Evolutionary conservation across 73 alveolate genomes (phyloP).

Genomic region (Loxodes magnus): DNA sequence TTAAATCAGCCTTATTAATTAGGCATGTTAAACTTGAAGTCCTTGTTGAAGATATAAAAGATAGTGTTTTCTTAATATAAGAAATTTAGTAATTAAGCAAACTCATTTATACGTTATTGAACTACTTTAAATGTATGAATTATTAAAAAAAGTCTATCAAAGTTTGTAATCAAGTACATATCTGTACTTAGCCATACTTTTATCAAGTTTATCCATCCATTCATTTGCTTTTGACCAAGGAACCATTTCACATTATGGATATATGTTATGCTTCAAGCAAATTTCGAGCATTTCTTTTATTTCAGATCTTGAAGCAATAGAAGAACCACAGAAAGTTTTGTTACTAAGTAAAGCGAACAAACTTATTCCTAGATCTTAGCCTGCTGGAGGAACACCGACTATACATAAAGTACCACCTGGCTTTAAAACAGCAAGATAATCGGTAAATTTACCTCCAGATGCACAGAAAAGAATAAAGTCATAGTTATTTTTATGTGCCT

Average conservation of each 20-base stretch:
- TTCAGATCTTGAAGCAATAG: slow-evolving; percentile 46
- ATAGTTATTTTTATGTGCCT: slow-evolving; percentile 17
- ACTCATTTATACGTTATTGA: too few species aligned
- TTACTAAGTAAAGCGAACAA: slow-evolving; percentile 26
- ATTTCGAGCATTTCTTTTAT: slow-evolving; percentile 23
- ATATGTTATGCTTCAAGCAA: slow-evolving; percentile 16
- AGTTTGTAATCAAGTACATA: too few species aligned
- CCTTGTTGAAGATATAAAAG: too few species aligned
- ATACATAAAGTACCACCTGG: slow-evolving; percentile 30
- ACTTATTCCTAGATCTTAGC: slow-evolving; percentile 17
- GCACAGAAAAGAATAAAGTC: slow-evolving; percentile 42
- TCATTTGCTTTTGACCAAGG: too few species aligned
- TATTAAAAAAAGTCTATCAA: too few species aligned
- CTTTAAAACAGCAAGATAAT: slow-evolving; percentile 6
- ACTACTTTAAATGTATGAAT: too few species aligned
- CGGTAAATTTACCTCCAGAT: slow-evolving; percentile 12
- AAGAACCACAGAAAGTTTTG: slow-evolving; percentile 22
- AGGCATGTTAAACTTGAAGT: too few species aligned
- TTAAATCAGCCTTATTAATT: too few species aligned
- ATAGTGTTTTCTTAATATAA: too few species aligned
- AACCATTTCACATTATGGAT: slow-evolving; percentile 18
- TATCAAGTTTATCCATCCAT: too few species aligned
- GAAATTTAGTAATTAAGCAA: too few species aligned
- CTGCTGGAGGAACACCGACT: slow-evolving; percentile 47
- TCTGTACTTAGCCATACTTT: too few species aligned